Evolutionary conservation across 1,284 basidiomycete species (phyloP), one percentile per base, ranked within the genome.

Genomic region (Cutaneotrichosporon daszewskae): DNA sequence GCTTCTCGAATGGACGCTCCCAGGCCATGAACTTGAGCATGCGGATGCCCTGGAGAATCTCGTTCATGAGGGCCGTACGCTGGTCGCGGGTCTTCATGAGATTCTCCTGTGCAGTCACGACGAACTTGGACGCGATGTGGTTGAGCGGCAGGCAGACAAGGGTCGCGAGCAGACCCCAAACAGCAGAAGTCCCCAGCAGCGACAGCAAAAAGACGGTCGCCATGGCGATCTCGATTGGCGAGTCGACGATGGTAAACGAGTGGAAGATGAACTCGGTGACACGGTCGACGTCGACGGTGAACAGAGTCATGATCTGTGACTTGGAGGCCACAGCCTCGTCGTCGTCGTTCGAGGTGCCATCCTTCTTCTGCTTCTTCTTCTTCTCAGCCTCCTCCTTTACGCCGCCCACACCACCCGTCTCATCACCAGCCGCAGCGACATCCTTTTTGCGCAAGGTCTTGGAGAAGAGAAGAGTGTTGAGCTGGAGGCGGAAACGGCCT

Each of bases 21-120:
- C 89, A 92, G 10, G 87, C 87, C 87, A 92, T 91, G 68, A 91
- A 91, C 76, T 95, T 94, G 58, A 94, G 79, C 87, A 94, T 92
- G n/a, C 88, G 77, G 51, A 95, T 89, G 3, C 80, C 87, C 37
- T 86, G 85, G 7, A 95, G 74, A 42, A 91, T 80, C 80, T 94
- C 90, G 59, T 94, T 94, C 89, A 94, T 95, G 35, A 94, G 72
- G 1, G 84, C 76, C 16, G 91, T 87, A 37, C 91, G 80, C 69
- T 90, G 85, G 58, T 96, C 91, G 17, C 90, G 79, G 26, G 86
- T 79, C 70, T 89, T 90, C 87, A 92, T 92, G 18, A 95, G 74
- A 57, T 84, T 87, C 50, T 94, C 88, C 62, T 95, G 88, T 0
- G 80, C 80, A 37, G 76, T 74, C 12, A 94, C 84, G 29, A 94